Conservation (phyloP, 805 yeast genomes). For the Sugiyamaella americana region DNA sequence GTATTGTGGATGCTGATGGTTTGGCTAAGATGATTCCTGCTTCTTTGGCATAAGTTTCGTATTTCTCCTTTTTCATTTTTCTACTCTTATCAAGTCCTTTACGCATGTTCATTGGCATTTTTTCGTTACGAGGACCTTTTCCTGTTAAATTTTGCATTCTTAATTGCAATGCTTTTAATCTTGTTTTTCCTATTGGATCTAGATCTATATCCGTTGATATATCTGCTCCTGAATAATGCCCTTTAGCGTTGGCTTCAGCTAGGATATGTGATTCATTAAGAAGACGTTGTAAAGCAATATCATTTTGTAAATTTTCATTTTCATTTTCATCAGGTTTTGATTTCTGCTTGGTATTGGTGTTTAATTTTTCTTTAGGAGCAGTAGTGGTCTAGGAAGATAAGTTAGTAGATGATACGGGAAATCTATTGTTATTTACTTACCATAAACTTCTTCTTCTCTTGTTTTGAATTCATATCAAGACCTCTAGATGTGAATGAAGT, state of each 20-base stretch:
- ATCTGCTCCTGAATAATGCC: conserved; percentile 31
- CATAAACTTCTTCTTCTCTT: conserved; percentile 18
- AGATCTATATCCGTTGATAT: conserved; percentile 28
- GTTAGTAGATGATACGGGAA: too few relatives aligned
- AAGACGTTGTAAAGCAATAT: conserved; percentile 59
- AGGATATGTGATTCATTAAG: conserved; percentile 63
- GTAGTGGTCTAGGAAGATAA: conserved; percentile 16
- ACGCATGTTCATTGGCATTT: conserved; percentile 84
- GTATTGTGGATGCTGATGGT: conserved; percentile 8
- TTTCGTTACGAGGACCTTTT: conserved; percentile 38
- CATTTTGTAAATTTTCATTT: conserved; percentile 53
- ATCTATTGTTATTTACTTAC: too few relatives aligned
- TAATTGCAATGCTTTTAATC: conserved; percentile 34
- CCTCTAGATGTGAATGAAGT: conserved; percentile 4
- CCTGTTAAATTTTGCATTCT: conserved; percentile 31
- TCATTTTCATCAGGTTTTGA: conserved; percentile 29
- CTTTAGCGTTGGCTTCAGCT: conserved; percentile 26
- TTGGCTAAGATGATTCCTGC: conserved; percentile 86
- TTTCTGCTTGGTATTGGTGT: too few relatives aligned
- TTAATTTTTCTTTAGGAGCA: conserved; percentile 34
- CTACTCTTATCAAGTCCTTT: conserved; percentile 71
- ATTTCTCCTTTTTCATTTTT: conserved; percentile 41
- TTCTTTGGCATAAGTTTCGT: conserved; percentile 73
- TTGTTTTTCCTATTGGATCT: conserved; percentile 34
- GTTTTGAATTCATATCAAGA: conserved; percentile 1